Evolutionary conservation across 768 basidiomycete genomes (phyloP), one percentile per base, ranked within the genome.

Genomic region (Heimioporus sp.): DNA sequence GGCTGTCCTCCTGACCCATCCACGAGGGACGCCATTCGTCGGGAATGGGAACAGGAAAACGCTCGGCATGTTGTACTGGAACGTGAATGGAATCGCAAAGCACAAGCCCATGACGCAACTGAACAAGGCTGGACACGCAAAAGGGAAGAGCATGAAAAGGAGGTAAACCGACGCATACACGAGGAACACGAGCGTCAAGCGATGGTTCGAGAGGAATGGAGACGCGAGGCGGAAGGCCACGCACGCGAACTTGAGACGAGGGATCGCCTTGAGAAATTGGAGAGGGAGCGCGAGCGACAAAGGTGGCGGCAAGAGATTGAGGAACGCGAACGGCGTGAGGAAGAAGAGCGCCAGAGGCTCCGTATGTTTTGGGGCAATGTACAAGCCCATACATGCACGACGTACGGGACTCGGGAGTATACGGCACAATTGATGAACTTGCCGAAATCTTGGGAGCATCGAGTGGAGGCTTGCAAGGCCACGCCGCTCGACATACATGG

Each of bases 401-500:
- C 63, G 0, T 70, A 65, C 46, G 66, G 55, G 0, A 62, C 65
- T 3, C 60, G 66, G 40, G 59, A 60, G 38, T 71, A 72, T 30
- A 59, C 63, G 1, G 71, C 71, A 0, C 51, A 52, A 5, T 50
- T 72, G 3, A 57, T 56, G 44, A 70, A 70, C 37, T 41, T 71
- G n/a, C 70, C 68, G 5, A 28, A 10, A 0, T 41, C 46, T 16
- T 63, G 64, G 49, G 37, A 36, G 6, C 57, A 55, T 34, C 56
- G 56, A 8, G 12, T 64, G n/a, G 56, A 56, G 5, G 64, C 63
- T 0, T 68, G 67, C 55, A 59, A 35, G 41, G 49, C 45, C 0
- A 68, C 61, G 0, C 54, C 63, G 0, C 51, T 65, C 1, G 55
- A 58, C 12, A 43, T 69, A 3, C 63, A 65, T 28, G 67, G 67